phyloP scores from a whole-genome alignment of 306 rosid species.

The Ammopiptanthus mongolicus region DNA sequence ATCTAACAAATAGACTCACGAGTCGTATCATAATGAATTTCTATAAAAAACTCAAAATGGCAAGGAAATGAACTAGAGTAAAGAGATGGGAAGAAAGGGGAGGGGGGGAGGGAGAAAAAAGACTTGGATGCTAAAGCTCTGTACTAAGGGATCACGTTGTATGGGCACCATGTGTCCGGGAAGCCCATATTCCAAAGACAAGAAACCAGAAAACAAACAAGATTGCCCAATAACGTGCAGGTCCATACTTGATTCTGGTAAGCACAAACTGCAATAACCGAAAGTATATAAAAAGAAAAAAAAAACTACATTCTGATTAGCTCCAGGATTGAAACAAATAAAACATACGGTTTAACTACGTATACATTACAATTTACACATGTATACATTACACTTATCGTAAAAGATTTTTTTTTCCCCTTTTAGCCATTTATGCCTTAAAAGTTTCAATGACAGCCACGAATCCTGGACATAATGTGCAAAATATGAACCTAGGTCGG shows the following conservation, averaged over 20 bases:
- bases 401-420: not conserved
- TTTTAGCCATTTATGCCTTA: not conserved
- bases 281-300: constrained; percentile 10
- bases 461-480: not conserved
- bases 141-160: constrained; percentile 42
- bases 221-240: constrained; percentile 99
- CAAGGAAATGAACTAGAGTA: constrained; percentile 9
- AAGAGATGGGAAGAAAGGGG: not conserved
- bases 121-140: not conserved
- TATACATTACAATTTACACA: not conserved
- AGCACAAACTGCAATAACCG: constrained; percentile 80
- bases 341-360: not conserved
- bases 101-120: not conserved
- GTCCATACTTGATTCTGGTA: constrained; percentile 92
- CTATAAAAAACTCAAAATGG: constrained; percentile 11
- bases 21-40: constrained; percentile 18
- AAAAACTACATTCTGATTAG: constrained; percentile 16
- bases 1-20: constrained; percentile 13
- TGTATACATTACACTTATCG: not conserved
- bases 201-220: constrained; percentile 97
- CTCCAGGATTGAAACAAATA: not conserved
- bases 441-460: not conserved
- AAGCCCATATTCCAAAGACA: constrained; percentile 98
- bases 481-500: not conserved
- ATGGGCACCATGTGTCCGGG: constrained; percentile 76